phyloP scores from a whole-genome alignment of 345 rosid species.

The Brassica cretica region DNA sequence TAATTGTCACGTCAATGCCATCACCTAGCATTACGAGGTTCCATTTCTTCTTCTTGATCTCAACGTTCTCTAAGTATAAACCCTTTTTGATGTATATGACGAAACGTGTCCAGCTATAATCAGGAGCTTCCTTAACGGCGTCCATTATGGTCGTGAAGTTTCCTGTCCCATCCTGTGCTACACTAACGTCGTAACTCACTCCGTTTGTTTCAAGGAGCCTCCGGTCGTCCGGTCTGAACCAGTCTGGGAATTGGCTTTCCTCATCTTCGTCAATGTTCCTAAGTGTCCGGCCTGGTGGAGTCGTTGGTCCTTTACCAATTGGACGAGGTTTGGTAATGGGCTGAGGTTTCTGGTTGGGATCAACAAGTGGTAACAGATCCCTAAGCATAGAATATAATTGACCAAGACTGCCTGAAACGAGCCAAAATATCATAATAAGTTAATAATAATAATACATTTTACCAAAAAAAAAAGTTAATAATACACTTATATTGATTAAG shows the following conservation, averaged over 20 bases:
- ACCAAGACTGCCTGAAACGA: conserved; percentile 46
- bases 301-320: conserved; percentile 24
- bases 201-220: conserved; percentile 50
- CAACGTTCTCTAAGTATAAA: conserved; percentile 70
- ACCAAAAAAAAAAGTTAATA: too few relatives aligned
- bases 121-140: conserved; percentile 66
- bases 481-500: neutral
- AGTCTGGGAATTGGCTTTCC: conserved; percentile 48
- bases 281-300: conserved; percentile 35
- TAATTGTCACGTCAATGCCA: conserved; percentile 62
- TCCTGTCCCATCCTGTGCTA: conserved; percentile 84
- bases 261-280: conserved; percentile 6
- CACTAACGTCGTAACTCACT: conserved; percentile 40
- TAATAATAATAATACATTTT: too few relatives aligned
- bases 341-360: conserved; percentile 35
- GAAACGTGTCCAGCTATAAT: conserved; percentile 54
- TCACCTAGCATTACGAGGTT: conserved; percentile 83
- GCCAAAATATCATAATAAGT: neutral
- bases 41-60: conserved; percentile 83
- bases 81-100: conserved; percentile 68
- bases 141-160: conserved; percentile 64
- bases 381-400: conserved; percentile 63
- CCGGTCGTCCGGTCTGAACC: conserved; percentile 59
- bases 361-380: conserved; percentile 55
- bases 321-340: conserved; percentile 30